Evolutionary conservation across 352 stramenopile species (phyloP).

Genomic region (Pythium inflatum): DNA sequence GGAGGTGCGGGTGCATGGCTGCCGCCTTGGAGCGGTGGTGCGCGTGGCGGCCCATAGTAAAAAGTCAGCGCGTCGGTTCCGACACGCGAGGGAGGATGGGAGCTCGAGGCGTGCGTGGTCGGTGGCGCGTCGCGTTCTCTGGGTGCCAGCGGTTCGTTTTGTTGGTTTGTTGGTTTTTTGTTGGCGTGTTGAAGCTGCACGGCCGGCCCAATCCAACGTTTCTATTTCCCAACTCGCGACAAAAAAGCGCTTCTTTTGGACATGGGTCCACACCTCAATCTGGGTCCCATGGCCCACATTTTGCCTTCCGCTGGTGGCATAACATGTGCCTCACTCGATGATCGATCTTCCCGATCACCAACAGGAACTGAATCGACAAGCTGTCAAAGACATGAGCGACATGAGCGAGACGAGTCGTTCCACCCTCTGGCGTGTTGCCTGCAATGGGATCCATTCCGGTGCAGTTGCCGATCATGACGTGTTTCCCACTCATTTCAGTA

Average conservation of each 20-base stretch:
- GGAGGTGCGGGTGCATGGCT: conserved; percentile 33
- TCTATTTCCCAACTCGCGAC: conserved; percentile 8
- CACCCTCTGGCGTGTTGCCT: no score
- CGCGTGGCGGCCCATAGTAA: conserved; percentile 18
- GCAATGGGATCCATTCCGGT: background rate
- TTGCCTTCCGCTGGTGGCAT: background rate
- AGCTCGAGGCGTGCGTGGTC: background rate
- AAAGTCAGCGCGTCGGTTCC: no score
- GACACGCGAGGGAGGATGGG: background rate
- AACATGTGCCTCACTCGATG: background rate
- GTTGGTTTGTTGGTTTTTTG: conserved; percentile 13
- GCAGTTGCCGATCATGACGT: no score
- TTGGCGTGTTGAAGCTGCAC: conserved; percentile 15
- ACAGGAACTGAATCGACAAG: no score
- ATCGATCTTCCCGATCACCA: background rate
- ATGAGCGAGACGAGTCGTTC: no score
- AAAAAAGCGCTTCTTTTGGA: conserved; percentile 24
- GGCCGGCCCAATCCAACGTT: conserved; percentile 7
- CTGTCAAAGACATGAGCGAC: no score
- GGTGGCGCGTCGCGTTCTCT: background rate
- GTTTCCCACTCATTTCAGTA: no score
- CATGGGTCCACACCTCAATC: background rate
- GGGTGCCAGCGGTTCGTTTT: background rate
- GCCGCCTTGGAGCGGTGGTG: conserved; percentile 78
- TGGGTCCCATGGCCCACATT: background rate